Base-by-base conservation (phyloP, 2,329 filamentous ascomycete genomes). In the Fusarium avenaceum region DNA sequence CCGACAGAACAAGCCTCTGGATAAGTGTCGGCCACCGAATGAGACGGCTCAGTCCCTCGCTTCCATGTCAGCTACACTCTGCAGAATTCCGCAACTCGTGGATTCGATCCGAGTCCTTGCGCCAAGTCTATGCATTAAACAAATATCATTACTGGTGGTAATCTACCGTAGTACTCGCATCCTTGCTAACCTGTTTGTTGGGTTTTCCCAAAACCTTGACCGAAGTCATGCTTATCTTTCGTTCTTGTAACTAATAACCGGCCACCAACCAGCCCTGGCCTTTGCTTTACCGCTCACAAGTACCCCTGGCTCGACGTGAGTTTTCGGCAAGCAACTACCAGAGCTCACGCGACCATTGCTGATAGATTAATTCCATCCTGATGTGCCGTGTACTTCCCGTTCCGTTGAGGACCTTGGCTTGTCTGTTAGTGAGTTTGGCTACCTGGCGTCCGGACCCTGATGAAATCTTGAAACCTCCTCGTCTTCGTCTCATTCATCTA, bases 161-260 rank as follows among this genome's bases (percentile, higher is more conserved):
- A 58, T 58, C 39, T 19, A 42, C 39, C 32, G 40, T 62, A 62
- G 28, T 24, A 57, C 51, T 64, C 43, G 28, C 28, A 54, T 22
- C 56, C 49, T 55, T 55, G 44, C 26, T 24, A 50, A 39, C 38
- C 52, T 32, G 14, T 20, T 35, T 54, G 48, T 62, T 52, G 46
- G 44, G 20, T 44, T 67, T 42, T 54, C 63, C 60, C 39, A 49
- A 63, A 64, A 51, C 50, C 42, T 64, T 70, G 59, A 64, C 66
- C 66, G 62, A 69, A 66, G 63, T 39, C 58, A 54, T 58, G 65
- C 66, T 70, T 67, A 70, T 69, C 66, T 70, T 32, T 50, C 28
- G 33, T 35, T 46, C 42, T 43, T 49, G 26, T 43, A 19, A 42
- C 65, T 33, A 33, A 33, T 58, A 62, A 57, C 42, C 19, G 35